A percentile compares a stretch with the other conserved stretches of the same genome.
Evolutionary conservation across 1,284 basidiomycete species (phyloP).

Genomic region (Rhodotorula glutinis): DNA sequence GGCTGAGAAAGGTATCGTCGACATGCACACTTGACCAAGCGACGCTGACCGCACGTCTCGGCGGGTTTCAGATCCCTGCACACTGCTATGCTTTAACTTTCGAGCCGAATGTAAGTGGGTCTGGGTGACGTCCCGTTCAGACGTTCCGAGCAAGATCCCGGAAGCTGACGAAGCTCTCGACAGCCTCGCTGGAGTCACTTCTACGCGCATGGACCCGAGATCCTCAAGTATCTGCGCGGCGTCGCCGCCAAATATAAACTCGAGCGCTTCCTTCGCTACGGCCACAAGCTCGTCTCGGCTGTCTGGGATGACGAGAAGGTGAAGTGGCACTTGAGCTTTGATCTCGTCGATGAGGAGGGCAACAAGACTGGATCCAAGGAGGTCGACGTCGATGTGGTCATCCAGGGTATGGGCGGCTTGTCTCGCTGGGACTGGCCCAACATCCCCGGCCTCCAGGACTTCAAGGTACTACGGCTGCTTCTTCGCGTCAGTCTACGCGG

Average conservation of each 20-base stretch:
- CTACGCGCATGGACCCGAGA: conserved; percentile 61
- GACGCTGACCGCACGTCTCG: too few relatives aligned
- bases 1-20: too few relatives aligned
- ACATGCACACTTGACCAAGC: too few relatives aligned
- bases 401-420: conserved; percentile 56
- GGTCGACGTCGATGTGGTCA: conserved; percentile 57
- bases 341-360: conserved; percentile 46
- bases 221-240: conserved; percentile 56
- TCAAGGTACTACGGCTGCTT: too few relatives aligned
- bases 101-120: conserved; percentile 53
- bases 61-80: conserved; percentile 18
- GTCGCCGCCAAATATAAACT: conserved; percentile 62
- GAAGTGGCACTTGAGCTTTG: conserved; percentile 59
- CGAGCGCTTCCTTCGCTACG: conserved; percentile 51
- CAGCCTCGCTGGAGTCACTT: conserved; percentile 59
- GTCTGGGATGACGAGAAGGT: conserved; percentile 55
- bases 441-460: conserved; percentile 57
- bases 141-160: not conserved
- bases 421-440: conserved; percentile 62
- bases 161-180: too few relatives aligned
- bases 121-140: not conserved
- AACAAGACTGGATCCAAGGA: conserved; percentile 50
- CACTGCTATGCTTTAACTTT: conserved; percentile 61
- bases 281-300: conserved; percentile 57
- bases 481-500: too few relatives aligned